These are phyloP conservation scores for Syzygium aqueum DNA, from an alignment of 345 rosid species.

Conservation along the genomic window DNA sequence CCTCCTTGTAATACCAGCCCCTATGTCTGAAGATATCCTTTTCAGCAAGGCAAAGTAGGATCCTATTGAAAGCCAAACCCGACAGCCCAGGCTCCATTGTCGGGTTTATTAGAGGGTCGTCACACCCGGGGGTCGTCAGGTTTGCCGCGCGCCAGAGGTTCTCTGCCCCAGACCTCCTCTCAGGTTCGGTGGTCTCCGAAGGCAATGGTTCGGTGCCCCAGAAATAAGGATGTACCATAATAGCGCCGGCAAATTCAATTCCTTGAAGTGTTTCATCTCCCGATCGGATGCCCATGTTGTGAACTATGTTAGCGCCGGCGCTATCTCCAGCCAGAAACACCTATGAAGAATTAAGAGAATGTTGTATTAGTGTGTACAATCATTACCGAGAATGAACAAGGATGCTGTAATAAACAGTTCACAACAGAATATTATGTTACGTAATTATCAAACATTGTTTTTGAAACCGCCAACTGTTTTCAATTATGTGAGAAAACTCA, in stretches of 20 bases:
- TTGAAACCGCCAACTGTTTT: background rate
- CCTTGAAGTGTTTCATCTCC: background rate
- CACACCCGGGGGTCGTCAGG: constrained; percentile 14
- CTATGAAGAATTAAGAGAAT: background rate
- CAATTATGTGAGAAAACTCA: background rate
- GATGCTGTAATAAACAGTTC: background rate
- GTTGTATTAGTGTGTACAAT: background rate
- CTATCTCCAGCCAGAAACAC: constrained; percentile 30
- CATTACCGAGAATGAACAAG: background rate
- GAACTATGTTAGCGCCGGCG: constrained; percentile 27
- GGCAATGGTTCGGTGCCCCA: constrained; percentile 10
- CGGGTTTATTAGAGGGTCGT: constrained; percentile 25
- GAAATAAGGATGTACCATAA: constrained; percentile 25
- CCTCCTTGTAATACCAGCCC: constrained; percentile 20
- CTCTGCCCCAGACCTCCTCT: background rate
- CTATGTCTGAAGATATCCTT: constrained; percentile 17
- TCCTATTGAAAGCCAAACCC: constrained; percentile 8
- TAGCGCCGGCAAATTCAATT: constrained; percentile 5
- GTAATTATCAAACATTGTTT: background rate
- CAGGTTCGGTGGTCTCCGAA: background rate
- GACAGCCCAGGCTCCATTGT: constrained; percentile 6
- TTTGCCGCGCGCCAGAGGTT: constrained; percentile 9
- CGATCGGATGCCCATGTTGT: constrained; percentile 2
- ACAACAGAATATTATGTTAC: background rate
- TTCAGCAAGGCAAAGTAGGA: constrained; percentile 23